Evolutionary conservation across 176 grass and related monocot species (phyloP).

Genomic region (Chloris gayana): DNA sequence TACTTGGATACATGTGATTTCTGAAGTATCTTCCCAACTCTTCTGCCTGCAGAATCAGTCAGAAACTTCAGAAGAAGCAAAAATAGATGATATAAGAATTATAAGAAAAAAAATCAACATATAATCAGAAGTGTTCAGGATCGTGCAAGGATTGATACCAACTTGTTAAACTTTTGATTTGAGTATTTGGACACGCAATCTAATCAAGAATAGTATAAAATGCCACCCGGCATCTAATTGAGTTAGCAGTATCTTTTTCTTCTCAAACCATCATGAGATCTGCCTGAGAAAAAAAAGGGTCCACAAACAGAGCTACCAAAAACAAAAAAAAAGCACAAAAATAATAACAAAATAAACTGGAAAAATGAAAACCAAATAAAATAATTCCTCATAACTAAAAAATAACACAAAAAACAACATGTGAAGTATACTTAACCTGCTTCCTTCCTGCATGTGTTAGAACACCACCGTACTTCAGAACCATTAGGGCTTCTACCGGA

Average conservation of each 20-base stretch:
- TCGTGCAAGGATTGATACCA: neutral
- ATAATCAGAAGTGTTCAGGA: neutral
- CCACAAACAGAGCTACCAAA: neutral
- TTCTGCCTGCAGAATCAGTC: slow-evolving; percentile 67
- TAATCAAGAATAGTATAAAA: slow-evolving; percentile 25
- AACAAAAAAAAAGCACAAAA: neutral
- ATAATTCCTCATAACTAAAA: neutral
- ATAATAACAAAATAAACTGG: neutral
- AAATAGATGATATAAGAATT: slow-evolving; percentile 7
- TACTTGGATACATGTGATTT: slow-evolving; percentile 99
- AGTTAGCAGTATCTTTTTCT: slow-evolving; percentile 1
- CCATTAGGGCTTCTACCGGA: slow-evolving; percentile 89
- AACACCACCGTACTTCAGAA: slow-evolving; percentile 96
- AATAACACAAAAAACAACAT: neutral
- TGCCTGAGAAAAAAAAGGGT: neutral
- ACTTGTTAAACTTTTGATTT: neutral
- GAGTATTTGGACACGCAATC: neutral
- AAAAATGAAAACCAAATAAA: neutral
- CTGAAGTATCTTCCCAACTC: slow-evolving; percentile 94
- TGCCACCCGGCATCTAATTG: neutral
- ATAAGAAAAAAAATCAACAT: neutral
- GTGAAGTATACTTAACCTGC: slow-evolving; percentile 57
- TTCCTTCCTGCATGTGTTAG: slow-evolving; percentile 98
- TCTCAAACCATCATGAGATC: neutral
- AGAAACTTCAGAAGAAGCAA: slow-evolving; percentile 1